Percentiles rank a stretch among this genome's conserved stretches.
phyloP scores from a whole-genome alignment of 805 yeast species.

The Monosporozyma siamensis region DNA sequence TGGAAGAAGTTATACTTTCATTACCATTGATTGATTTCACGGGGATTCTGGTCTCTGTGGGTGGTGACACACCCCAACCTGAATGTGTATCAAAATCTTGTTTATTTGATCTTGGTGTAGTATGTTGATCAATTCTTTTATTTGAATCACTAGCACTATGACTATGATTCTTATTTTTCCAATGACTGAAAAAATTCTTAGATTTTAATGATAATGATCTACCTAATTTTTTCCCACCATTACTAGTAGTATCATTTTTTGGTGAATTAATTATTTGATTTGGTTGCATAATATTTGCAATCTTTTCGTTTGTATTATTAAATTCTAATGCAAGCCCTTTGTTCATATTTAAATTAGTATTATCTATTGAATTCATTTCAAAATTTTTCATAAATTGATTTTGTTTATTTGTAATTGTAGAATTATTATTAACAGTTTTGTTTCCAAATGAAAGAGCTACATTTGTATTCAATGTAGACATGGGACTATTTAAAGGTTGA shows the following conservation, averaged over 20 bases:
- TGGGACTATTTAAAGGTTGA: slow-evolving; percentile 9
- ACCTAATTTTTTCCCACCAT: slow-evolving; percentile 12
- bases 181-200: slow-evolving; percentile 19
- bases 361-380: not conserved
- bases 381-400: not conserved
- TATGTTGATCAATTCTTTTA: not conserved
- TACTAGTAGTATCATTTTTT: not conserved
- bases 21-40: not conserved
- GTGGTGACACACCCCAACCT: slow-evolving; percentile 27
- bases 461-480: not conserved
- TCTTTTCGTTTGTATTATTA: not conserved
- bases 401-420: not conserved
- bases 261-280: not conserved
- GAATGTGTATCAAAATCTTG: slow-evolving; percentile 23
- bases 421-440: not conserved
- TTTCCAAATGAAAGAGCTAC: not conserved
- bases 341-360: too few species aligned
- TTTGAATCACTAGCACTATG: not conserved
- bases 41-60: not conserved
- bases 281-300: not conserved
- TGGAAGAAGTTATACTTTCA: too few species aligned
- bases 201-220: slow-evolving; percentile 31
- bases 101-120: slow-evolving; percentile 2
- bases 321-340: not conserved
- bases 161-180: slow-evolving; percentile 10